These are phyloP conservation scores for Vararia minispora DNA, from an alignment of 768 basidiomycete genomes.

Conservation along the genomic window DNA sequence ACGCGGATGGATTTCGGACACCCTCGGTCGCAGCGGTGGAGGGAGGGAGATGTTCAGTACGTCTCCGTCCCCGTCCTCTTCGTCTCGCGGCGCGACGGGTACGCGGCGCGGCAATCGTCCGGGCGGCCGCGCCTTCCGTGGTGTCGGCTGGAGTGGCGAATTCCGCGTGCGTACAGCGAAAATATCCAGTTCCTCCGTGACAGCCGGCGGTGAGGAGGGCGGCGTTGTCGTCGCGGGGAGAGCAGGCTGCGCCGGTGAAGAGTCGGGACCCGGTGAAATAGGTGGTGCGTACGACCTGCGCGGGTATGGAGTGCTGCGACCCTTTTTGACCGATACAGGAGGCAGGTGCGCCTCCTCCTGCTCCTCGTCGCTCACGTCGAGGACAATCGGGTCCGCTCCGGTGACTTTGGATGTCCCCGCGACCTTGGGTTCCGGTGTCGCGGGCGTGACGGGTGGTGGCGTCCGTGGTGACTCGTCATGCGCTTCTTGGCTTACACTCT, in stretches of 20 bases:
- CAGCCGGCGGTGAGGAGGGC: neutral
- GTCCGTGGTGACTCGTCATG: conserved; percentile 8
- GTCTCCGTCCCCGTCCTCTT: conserved; percentile 9
- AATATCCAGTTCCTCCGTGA: conserved; percentile 23
- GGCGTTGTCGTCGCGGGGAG: neutral
- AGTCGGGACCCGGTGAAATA: conserved; percentile 1
- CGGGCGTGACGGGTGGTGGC: conserved; percentile 12
- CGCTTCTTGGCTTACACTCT: conserved; percentile 3
- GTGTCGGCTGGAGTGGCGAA: conserved; percentile 44
- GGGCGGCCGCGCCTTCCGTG: conserved; percentile 49
- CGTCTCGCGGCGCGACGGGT: neutral
- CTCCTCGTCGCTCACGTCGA: neutral
- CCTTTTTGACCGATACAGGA: conserved; percentile 1
- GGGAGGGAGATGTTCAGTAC: conserved; percentile 2
- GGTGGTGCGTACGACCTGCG: neutral
- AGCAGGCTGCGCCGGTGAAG: neutral
- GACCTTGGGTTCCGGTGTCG: neutral
- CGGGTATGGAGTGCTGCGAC: no score
- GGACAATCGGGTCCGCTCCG: neutral
- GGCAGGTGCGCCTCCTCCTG: neutral
- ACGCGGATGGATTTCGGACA: no score
- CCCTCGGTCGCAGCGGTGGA: no score
- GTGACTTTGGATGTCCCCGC: neutral
- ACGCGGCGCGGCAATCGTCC: conserved; percentile 21
- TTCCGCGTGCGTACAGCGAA: conserved; percentile 53